These are phyloP conservation scores for Nakazawaea pomicola DNA, from an alignment of 805 yeast genomes.

Conservation along the genomic window DNA sequence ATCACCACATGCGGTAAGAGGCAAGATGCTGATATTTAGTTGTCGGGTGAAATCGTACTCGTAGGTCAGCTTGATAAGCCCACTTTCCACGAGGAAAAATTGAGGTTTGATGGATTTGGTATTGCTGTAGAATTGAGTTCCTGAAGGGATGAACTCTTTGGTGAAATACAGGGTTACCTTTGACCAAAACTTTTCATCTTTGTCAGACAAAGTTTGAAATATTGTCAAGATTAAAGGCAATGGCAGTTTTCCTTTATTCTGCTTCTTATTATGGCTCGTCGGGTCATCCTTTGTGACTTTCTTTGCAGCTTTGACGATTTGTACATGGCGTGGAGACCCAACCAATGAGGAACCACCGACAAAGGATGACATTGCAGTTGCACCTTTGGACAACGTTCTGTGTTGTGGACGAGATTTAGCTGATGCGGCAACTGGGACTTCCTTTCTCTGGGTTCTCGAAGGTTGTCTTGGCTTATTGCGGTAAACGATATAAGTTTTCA, in stretches of 20 bases:
- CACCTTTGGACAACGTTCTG: constrained; percentile 3
- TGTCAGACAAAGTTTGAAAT: constrained; percentile 53
- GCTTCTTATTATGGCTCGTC: constrained; percentile 10
- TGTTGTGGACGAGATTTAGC: neutral
- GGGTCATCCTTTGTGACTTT: constrained; percentile 38
- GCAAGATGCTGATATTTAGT: constrained; percentile 42
- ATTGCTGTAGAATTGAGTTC: constrained; percentile 33
- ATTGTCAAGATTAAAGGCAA: constrained; percentile 60
- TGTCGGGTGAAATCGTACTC: constrained; percentile 30
- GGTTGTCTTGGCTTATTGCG: constrained; percentile 19
- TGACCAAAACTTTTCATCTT: constrained; percentile 56
- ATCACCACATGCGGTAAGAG: constrained; percentile 75
- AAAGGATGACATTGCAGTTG: constrained; percentile 7
- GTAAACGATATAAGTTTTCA: constrained; percentile 52
- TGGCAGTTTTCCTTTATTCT: constrained; percentile 32
- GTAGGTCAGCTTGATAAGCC: constrained; percentile 46
- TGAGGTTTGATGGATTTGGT: constrained; percentile 43
- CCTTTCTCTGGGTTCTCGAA: neutral
- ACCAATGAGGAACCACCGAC: constrained; percentile 16
- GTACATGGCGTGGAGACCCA: constrained; percentile 51
- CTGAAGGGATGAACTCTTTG: constrained; percentile 41
- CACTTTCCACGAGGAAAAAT: constrained; percentile 47
- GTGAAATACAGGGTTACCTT: constrained; percentile 52
- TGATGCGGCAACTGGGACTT: neutral
- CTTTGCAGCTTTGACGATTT: constrained; percentile 48